Percentiles rank a stretch among this genome's conserved stretches.
These are phyloP conservation scores for Hura crepitans DNA, from an alignment of 441 rosid species.

Conservation along the genomic window DNA sequence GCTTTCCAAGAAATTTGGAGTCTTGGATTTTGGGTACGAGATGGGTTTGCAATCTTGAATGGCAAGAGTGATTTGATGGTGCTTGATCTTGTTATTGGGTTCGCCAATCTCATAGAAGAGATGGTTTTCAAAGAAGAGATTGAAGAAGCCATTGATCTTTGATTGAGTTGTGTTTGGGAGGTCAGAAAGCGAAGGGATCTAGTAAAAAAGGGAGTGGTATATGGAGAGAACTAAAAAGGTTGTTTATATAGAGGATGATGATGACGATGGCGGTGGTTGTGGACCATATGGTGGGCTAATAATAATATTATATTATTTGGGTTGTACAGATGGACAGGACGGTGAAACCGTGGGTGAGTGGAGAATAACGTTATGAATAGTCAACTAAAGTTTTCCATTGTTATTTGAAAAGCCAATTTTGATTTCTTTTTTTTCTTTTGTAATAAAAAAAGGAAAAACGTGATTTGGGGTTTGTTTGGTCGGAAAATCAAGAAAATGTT, in stretches of 20 bases:
- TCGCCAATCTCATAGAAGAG: conserved; percentile 23
- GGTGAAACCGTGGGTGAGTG: conserved; percentile 1
- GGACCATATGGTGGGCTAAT: neutral
- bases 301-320: neutral
- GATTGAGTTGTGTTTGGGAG: neutral
- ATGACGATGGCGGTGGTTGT: neutral
- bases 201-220: conserved; percentile 6
- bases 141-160: conserved; percentile 36
- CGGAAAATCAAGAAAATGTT: neutral
- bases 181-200: conserved; percentile 13
- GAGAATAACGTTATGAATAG: neutral
- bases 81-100: conserved; percentile 18
- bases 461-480: neutral
- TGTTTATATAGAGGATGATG: conserved; percentile 6
- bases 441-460: too few relatives aligned
- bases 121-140: conserved; percentile 28
- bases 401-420: neutral
- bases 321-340: conserved; percentile 4
- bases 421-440: neutral
- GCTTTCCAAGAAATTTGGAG: conserved; percentile 13
- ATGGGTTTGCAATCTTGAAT: conserved; percentile 27
- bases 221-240: too few relatives aligned
- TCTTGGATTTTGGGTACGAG: conserved; percentile 18
- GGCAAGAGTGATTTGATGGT: conserved; percentile 17
- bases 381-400: neutral